Conservation (phyloP, 2,329 filamentous ascomycete genomes). For the Colletotrichum sp. region DNA sequence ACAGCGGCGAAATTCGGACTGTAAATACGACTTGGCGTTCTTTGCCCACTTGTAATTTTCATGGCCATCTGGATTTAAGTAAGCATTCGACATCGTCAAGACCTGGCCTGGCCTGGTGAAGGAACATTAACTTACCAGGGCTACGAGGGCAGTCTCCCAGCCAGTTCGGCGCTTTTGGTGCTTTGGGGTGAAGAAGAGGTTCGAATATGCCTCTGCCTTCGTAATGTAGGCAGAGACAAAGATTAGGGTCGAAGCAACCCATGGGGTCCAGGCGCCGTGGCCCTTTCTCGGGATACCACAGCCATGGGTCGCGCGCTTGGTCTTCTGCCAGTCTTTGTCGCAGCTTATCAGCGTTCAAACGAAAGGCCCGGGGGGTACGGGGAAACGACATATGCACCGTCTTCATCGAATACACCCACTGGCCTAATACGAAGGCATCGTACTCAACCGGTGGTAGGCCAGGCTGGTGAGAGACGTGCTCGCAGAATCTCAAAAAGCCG, state of each 20-base stretch:
- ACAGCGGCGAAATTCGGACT: neutral
- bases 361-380: rapidly evolving
- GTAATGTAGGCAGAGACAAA: neutral
- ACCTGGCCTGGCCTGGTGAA: neutral
- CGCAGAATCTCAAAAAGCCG: neutral
- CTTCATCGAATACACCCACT: rapidly evolving
- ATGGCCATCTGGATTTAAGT: neutral
- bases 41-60: neutral
- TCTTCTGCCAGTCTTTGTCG: neutral
- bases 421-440: neutral
- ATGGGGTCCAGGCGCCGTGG: neutral
- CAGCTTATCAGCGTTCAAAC: neutral
- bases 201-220: neutral
- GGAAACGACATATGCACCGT: neutral
- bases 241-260: neutral
- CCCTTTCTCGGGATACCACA: neutral
- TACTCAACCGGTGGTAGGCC: neutral
- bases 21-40: neutral
- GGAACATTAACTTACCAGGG: neutral
- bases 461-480: neutral
- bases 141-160: neutral
- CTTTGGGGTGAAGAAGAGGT: neutral
- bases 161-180: neutral
- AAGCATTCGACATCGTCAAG: neutral
- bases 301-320: neutral